Evolutionary conservation across 805 yeast genomes (phyloP).

Genomic region (Pichia ethanolica): DNA sequence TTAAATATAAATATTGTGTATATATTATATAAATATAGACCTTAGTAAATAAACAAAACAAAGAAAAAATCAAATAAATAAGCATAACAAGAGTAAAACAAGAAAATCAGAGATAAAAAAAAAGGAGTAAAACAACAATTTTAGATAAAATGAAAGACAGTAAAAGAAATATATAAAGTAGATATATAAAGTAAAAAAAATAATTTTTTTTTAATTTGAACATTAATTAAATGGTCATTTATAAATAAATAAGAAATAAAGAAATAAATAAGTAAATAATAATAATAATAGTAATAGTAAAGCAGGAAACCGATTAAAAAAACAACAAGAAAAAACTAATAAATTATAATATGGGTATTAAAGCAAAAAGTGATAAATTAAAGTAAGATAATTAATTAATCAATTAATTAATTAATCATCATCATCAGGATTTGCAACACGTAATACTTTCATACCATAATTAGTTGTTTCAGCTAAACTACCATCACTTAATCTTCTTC

Average conservation of each 20-base stretch:
- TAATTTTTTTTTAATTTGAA: too few relatives aligned
- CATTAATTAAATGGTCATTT: not conserved
- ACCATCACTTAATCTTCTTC: conserved; percentile 79
- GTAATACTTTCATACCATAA: conserved; percentile 69
- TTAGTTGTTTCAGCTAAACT: conserved; percentile 82
- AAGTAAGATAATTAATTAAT: not conserved
- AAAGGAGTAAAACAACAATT: too few relatives aligned
- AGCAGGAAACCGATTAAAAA: not conserved
- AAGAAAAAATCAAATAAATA: too few relatives aligned
- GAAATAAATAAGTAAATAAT: too few relatives aligned
- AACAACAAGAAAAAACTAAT: not conserved
- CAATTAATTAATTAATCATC: not conserved
- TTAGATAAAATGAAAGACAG: too few relatives aligned
- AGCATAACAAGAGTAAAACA: too few relatives aligned
- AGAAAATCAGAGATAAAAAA: too few relatives aligned
- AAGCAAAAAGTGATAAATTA: not conserved
- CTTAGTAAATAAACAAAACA: too few relatives aligned
- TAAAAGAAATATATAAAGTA: too few relatives aligned
- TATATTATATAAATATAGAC: too few relatives aligned
- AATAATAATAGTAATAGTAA: not conserved
- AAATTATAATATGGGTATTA: not conserved
- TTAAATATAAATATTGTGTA: too few relatives aligned
- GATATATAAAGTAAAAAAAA: too few relatives aligned
- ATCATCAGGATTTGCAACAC: conserved; percentile 82
- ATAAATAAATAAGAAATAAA: not conserved